These are phyloP conservation scores for Tetrapisispora nanseiensis DNA, from an alignment of 805 yeast genomes.

Conservation along the genomic window DNA sequence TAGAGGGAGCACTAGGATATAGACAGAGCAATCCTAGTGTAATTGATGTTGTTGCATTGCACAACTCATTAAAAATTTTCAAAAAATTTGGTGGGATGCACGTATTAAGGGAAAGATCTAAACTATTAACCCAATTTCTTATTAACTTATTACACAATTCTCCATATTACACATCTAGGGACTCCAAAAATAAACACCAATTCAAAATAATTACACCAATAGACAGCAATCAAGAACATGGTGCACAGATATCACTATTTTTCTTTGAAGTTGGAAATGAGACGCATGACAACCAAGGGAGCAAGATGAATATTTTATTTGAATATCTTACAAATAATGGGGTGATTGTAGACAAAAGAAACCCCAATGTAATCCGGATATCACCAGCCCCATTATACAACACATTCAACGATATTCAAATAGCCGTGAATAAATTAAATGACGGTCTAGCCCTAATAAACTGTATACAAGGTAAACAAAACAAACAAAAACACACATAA, in stretches of 20 bases:
- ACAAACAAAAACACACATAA: not conserved
- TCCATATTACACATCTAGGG: slow-evolving; percentile 22
- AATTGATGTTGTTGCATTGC: slow-evolving; percentile 66
- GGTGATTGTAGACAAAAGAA: slow-evolving; percentile 76
- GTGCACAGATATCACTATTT: slow-evolving; percentile 72
- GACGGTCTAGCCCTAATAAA: slow-evolving; percentile 24
- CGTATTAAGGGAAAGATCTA: slow-evolving; percentile 45
- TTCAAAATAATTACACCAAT: slow-evolving; percentile 71
- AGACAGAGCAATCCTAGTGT: slow-evolving; percentile 89
- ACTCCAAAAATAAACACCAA: slow-evolving; percentile 23
- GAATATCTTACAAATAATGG: slow-evolving; percentile 42
- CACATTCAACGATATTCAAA: slow-evolving; percentile 52
- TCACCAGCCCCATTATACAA: slow-evolving; percentile 84
- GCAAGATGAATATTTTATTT: slow-evolving; percentile 52
- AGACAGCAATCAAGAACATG: slow-evolving; percentile 45
- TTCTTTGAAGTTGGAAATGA: slow-evolving; percentile 34
- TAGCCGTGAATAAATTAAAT: slow-evolving; percentile 38
- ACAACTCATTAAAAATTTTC: slow-evolving; percentile 55
- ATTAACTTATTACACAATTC: slow-evolving; percentile 39
- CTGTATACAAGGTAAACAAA: too few relatives aligned
- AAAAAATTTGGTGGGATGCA: slow-evolving; percentile 54
- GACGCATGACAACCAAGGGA: slow-evolving; percentile 11
- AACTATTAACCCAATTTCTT: slow-evolving; percentile 48
- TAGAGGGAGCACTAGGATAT: slow-evolving; percentile 77
- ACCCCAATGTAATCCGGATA: slow-evolving; percentile 83